Base-by-base conservation (phyloP, 345 rosid species). In the Reutealis trisperma region DNA sequence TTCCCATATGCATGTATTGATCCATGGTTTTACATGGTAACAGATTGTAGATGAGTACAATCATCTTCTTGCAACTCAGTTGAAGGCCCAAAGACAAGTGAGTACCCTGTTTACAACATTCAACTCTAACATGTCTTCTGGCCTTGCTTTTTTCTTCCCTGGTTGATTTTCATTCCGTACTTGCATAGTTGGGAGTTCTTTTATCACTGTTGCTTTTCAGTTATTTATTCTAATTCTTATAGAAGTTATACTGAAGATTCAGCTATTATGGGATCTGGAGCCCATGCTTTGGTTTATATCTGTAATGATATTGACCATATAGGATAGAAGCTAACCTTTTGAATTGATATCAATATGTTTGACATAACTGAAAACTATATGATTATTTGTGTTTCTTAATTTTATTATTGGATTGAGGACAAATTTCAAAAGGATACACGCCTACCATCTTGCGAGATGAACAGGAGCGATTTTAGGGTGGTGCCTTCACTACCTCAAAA, bases 31-130 rank as follows among this genome's bases (percentile, higher is more conserved):
- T 62, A 44, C 12, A 0, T 77, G 19, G 75, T 24, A 42, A 77
- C 89, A 93, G 98, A 92, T 89, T 80, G 93, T 88, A 6, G 86
- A 87, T 30, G 97, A 93, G 87, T 93, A 92, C 85, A 93, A 89
- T 79, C 91, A 75, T 80, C 96, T 93, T 82, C 93, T 94, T 78
- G 93, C 98, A 47, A 91, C 86, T 73, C 95, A 96, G 81, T 75
- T 92, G 78, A 90, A 88, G 81, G 84, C 78, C 74, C 98, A 92
- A 74, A 89, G 99, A 87, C 96, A 93, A 82, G 99, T 92, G 80
- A 81, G 90, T 73, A 18, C 19, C 10, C 14, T 5, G 2, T 41
- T 57, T 44, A 21, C 60, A n/a, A 57, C 30, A 74, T 61, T 54
- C 16, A 16, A 15, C 16, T 60, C 9, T 2, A 49, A 30, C 44